Conservation (phyloP, 176 grass and related monocot genomes). For the Alopecurus myosuroides region DNA sequence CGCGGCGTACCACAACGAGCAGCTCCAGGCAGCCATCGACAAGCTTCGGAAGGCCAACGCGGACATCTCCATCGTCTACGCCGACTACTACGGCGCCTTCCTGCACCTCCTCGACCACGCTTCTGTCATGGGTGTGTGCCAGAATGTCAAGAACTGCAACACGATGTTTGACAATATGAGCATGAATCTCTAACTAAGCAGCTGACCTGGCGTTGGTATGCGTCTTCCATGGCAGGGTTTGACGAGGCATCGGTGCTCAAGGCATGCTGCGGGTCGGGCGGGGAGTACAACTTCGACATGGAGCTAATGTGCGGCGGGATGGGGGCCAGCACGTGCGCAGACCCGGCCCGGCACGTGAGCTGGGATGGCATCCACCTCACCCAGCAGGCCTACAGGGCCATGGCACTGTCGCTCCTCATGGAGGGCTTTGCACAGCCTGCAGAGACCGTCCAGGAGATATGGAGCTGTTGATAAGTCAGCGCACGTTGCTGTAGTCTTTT, state of each 20-base stretch:
- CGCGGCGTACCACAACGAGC: constrained; percentile 61
- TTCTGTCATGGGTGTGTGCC: constrained; percentile 22
- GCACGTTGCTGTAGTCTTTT: no score
- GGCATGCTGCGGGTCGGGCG: constrained; percentile 66
- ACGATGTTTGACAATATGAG: no score
- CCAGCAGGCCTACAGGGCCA: constrained; percentile 65
- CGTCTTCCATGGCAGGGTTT: constrained; percentile 44
- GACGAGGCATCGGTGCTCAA: constrained; percentile 39
- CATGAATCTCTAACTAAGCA: neutral
- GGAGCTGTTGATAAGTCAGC: constrained; percentile 47
- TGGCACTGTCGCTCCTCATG: constrained; percentile 67
- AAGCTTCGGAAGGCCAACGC: constrained; percentile 43
- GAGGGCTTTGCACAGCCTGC: constrained; percentile 63
- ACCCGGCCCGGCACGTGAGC: constrained; percentile 53
- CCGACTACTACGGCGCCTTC: constrained; percentile 82
- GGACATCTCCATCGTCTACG: constrained; percentile 54
- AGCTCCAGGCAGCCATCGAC: constrained; percentile 46
- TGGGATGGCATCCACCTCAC: constrained; percentile 97
- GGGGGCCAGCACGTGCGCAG: constrained; percentile 25
- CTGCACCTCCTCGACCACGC: constrained; percentile 65
- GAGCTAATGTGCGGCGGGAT: constrained; percentile 53
- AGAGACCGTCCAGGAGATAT: constrained; percentile 52
- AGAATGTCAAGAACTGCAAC: neutral
- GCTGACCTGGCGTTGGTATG: neutral
- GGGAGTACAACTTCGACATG: constrained; percentile 60